Evolutionary conservation across 257 asterid species (phyloP).

Genomic region (Buddleja alternifolia): DNA sequence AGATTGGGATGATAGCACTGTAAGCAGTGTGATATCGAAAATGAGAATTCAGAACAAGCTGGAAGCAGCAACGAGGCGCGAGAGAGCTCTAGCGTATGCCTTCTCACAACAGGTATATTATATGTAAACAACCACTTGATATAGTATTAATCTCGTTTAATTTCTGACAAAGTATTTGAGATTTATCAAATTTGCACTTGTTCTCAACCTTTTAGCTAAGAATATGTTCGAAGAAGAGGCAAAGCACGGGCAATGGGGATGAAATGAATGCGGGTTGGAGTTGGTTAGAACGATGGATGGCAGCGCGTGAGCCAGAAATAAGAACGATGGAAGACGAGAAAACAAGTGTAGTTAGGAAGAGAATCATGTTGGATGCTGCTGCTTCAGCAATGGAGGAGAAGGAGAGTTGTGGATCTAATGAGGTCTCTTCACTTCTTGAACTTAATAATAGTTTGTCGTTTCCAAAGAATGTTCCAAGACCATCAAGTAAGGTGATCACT

Average conservation of each 20-base stretch:
- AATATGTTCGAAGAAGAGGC: slow-evolving; percentile 51
- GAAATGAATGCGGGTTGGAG: slow-evolving; percentile 54
- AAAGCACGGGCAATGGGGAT: slow-evolving; percentile 21
- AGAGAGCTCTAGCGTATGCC: slow-evolving; percentile 68
- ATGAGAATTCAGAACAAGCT: slow-evolving; percentile 50
- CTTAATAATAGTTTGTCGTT: too few species aligned
- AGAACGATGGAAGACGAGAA: too few species aligned
- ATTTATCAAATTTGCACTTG: not conserved
- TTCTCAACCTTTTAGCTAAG: slow-evolving; percentile 50
- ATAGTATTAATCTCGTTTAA: too few species aligned
- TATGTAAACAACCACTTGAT: not conserved
- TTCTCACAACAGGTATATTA: slow-evolving; percentile 68
- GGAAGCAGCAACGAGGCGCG: slow-evolving; percentile 68
- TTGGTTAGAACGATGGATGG: slow-evolving; percentile 76
- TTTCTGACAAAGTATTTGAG: not conserved
- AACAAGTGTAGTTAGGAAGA: slow-evolving; percentile 37
- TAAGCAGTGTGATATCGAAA: slow-evolving; percentile 51
- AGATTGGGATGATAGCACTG: slow-evolving; percentile 70
- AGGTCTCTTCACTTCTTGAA: slow-evolving; percentile 40
- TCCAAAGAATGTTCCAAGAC: too few species aligned
- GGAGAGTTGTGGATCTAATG: slow-evolving; percentile 71
- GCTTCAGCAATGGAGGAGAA: slow-evolving; percentile 50
- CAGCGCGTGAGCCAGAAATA: slow-evolving; percentile 59
- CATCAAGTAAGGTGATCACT: too few species aligned
- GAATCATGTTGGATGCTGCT: too few species aligned